These are phyloP conservation scores for Smallanthus sonchifolius DNA, from an alignment of 129 eudicot species.

Conservation along the genomic window DNA sequence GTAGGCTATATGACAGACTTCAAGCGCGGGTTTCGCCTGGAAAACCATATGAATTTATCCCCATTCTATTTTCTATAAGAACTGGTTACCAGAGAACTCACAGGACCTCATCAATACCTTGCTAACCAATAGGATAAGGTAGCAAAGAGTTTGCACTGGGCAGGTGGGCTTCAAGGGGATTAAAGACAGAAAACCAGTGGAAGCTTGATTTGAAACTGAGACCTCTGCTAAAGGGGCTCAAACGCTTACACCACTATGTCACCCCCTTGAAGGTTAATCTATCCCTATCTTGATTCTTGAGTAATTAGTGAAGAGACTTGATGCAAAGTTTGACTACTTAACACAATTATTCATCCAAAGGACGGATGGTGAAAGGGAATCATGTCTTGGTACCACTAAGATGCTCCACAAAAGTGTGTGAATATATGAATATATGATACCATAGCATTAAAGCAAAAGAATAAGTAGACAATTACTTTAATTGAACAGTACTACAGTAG, in stretches of 20 bases:
- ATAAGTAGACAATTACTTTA: not conserved
- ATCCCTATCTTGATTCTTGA: conserved; percentile 1
- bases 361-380: not conserved
- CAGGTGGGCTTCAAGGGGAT: no score
- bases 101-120: not conserved
- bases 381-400: conserved; percentile 3
- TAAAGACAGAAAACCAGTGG: not conserved
- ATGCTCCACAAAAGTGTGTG: not conserved
- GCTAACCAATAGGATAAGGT: not conserved
- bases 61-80: not conserved
- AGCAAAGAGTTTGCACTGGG: no score
- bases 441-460: conserved; percentile 4
- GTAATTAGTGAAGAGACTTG: conserved; percentile 9
- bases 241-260: not conserved
- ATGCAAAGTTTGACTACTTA: not conserved
- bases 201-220: not conserved
- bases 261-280: not conserved
- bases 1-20: not conserved
- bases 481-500: not conserved
- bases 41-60: not conserved
- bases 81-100: not conserved
- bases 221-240: not conserved
- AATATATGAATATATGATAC: not conserved
- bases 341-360: conserved; percentile 7
- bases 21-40: not conserved